Evolutionary conservation across 225 moss, liverwort and hornwort species (phyloP).

Genomic region (Physcomitrellopsis africana): DNA sequence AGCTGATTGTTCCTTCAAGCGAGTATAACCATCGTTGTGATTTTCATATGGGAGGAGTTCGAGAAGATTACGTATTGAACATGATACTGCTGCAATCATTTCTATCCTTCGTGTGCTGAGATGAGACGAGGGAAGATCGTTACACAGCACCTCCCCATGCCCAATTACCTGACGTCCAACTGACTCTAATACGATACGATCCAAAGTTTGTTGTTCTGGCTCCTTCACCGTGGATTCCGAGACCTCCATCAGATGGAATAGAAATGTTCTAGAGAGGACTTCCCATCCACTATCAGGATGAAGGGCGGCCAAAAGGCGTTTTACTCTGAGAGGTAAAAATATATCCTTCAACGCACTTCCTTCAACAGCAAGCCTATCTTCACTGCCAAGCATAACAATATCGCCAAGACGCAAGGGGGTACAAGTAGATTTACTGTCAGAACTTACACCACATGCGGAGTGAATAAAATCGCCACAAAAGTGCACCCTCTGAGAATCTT

Average conservation of each 20-base stretch:
- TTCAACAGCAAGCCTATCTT: constrained; percentile 60
- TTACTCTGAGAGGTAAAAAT: constrained; percentile 59
- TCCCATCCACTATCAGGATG: constrained; percentile 40
- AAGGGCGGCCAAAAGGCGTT: constrained; percentile 57
- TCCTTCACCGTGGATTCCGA: constrained; percentile 21
- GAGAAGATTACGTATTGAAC: constrained; percentile 44
- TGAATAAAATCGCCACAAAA: constrained; percentile 48
- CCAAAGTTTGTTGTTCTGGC: constrained; percentile 3
- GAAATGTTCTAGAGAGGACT: constrained; percentile 20
- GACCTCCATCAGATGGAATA: constrained; percentile 38
- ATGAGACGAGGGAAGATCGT: constrained; percentile 53
- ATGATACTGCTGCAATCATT: constrained; percentile 30
- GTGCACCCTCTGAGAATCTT: constrained; percentile 35
- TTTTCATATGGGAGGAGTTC: constrained; percentile 37
- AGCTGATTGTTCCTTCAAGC: constrained; percentile 16
- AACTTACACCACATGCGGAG: constrained; percentile 24
- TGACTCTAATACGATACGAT: constrained; percentile 30
- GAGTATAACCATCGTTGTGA: constrained; percentile 15
- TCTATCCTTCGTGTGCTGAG: constrained; percentile 45
- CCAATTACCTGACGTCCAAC: constrained; percentile 34
- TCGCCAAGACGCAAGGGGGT: constrained; percentile 54
- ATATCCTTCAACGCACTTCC: constrained; percentile 58
- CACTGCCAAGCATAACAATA: constrained; percentile 65
- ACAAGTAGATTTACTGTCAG: constrained; percentile 31
- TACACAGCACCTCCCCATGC: constrained; percentile 50